Percentiles rank a stretch among this genome's conserved stretches.
Conservation (phyloP, 177 flowering plant genomes). For the Vitis hybrid region DNA sequence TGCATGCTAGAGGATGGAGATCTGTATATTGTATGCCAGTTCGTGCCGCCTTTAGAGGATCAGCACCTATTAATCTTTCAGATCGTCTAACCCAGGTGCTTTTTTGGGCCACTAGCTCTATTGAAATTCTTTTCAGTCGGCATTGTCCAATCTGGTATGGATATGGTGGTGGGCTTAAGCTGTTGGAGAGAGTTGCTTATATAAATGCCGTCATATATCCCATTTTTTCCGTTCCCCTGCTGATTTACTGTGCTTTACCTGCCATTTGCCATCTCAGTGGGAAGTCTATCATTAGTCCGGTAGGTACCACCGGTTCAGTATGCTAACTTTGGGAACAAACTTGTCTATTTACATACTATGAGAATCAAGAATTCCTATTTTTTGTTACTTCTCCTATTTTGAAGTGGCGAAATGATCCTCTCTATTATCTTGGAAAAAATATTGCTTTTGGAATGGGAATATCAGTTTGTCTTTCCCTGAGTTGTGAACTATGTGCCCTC, state of each 20-base stretch:
- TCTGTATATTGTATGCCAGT: conserved; percentile 24
- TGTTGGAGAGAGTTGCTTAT: conserved; percentile 23
- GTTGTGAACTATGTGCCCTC: too few relatives aligned
- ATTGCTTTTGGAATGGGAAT: too few relatives aligned
- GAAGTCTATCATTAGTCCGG: conserved; percentile 21
- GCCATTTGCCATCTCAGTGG: conserved; percentile 18
- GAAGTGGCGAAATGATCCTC: too few relatives aligned
- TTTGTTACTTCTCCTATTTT: too few relatives aligned
- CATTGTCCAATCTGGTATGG: conserved; percentile 30
- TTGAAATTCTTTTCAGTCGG: conserved; percentile 19
- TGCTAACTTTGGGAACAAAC: too few relatives aligned
- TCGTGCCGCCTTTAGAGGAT: conserved; percentile 19
- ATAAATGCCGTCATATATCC: conserved; percentile 22
- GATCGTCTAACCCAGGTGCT: conserved; percentile 28
- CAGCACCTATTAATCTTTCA: conserved; percentile 21
- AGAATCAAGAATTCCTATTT: too few relatives aligned
- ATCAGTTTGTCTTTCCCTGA: too few relatives aligned
- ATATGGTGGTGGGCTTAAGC: conserved; percentile 22
- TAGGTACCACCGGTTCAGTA: background rate
- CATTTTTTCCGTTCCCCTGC: conserved; percentile 16
- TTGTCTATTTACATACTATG: background rate
- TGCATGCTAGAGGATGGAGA: conserved; percentile 26
- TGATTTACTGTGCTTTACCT: conserved; percentile 17
- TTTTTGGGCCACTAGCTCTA: conserved; percentile 21
- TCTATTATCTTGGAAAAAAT: too few relatives aligned